Conservation (phyloP, 805 yeast genomes). For the Kodamaea kakaduensis region DNA sequence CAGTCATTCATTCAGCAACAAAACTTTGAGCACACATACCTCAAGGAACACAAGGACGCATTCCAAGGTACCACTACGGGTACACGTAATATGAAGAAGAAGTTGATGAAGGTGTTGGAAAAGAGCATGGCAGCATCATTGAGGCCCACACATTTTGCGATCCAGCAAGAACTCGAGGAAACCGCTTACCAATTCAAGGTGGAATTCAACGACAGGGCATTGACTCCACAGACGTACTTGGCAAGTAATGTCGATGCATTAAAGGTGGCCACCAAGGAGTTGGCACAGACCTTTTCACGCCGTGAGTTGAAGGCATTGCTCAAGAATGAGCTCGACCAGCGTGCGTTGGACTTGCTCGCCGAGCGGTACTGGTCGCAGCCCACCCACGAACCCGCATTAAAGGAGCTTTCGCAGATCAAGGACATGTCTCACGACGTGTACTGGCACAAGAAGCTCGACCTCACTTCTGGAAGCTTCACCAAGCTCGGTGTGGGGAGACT, state of each 20-base stretch:
- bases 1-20: constrained; percentile 68
- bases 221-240: constrained; percentile 91
- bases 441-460: constrained; percentile 86
- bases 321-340: constrained; percentile 84
- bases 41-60: constrained; percentile 57
- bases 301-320: constrained; percentile 75
- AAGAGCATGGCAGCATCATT: constrained; percentile 85
- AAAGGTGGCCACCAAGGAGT: constrained; percentile 81
- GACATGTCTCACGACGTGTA: constrained; percentile 59
- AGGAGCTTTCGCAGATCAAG: constrained; percentile 52
- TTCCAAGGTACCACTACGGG: constrained; percentile 69
- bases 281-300: constrained; percentile 78
- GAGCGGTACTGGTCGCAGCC: constrained; percentile 88
- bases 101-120: constrained; percentile 82
- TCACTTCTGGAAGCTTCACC: constrained; percentile 78
- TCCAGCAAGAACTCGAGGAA: constrained; percentile 90
- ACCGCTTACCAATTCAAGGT: constrained; percentile 90
- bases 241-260: constrained; percentile 88
- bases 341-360: constrained; percentile 80
- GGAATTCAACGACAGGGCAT: constrained; percentile 89
- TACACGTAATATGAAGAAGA: constrained; percentile 68
- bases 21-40: constrained; percentile 52
- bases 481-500: constrained; percentile 92
- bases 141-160: constrained; percentile 80
- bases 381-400: constrained; percentile 46